Percentiles rank a stretch among this genome's conserved stretches.
Evolutionary conservation across 306 rosid genomes (phyloP).

Genomic region (Malus sieversii): DNA sequence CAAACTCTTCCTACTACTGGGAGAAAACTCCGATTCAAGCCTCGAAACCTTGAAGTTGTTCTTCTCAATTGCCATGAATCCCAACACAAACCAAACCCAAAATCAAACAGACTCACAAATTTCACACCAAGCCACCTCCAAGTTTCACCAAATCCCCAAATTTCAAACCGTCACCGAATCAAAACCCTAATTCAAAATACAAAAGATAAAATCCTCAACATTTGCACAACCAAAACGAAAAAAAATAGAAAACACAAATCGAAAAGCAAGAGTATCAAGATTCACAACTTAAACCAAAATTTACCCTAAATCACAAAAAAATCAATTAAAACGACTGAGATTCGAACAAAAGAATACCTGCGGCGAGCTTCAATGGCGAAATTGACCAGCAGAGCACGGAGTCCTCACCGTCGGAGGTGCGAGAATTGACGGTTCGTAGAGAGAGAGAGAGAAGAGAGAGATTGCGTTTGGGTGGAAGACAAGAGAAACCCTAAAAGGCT

Average conservation of each 20-base stretch:
- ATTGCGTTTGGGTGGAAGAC: neutral
- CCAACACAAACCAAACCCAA: conserved; percentile 33
- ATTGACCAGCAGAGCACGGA: conserved; percentile 11
- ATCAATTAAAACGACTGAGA: neutral
- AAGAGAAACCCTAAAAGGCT: conserved; percentile 49
- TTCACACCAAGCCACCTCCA: conserved; percentile 2
- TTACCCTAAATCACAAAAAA: neutral
- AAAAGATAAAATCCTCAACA: neutral
- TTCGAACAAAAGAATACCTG: conserved; percentile 37
- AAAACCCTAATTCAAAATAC: conserved; percentile 17
- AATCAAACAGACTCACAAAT: neutral
- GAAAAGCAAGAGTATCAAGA: neutral
- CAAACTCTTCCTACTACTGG: conserved; percentile 68
- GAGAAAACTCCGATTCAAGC: conserved; percentile 81
- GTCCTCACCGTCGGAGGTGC: neutral
- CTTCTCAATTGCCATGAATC: conserved; percentile 97
- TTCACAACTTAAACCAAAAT: neutral
- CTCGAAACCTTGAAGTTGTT: conserved; percentile 77
- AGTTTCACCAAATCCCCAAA: conserved; percentile 4
- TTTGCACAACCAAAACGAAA: neutral
- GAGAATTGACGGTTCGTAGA: conserved; percentile 2
- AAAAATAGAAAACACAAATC: neutral
- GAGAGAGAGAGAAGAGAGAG: neutral
- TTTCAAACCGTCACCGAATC: conserved; percentile 9
- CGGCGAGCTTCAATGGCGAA: conserved; percentile 7